Evolutionary conservation across 768 basidiomycete genomes (phyloP).

Genomic region (Pleurotus salmoneostramineus): DNA sequence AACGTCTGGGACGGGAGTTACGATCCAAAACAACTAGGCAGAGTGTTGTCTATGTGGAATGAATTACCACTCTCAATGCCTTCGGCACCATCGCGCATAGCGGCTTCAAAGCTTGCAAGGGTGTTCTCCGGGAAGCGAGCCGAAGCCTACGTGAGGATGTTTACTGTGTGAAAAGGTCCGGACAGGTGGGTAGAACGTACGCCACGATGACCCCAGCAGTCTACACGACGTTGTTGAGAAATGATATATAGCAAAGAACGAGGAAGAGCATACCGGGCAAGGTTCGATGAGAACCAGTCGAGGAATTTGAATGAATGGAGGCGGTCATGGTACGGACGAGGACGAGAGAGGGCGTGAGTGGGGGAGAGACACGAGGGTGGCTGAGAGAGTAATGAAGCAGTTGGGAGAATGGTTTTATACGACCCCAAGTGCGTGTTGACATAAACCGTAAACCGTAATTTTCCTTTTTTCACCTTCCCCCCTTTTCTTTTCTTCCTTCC

Average conservation of each 20-base stretch:
- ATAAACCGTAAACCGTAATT: background rate
- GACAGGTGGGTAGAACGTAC: constrained; percentile 22
- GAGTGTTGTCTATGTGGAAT: constrained; percentile 25
- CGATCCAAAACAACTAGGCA: constrained; percentile 29
- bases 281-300: constrained; percentile 7
- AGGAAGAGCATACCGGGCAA: constrained; percentile 26
- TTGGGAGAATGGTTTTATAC: constrained; percentile 1
- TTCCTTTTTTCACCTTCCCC: background rate
- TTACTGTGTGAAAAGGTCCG: background rate
- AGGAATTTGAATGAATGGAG: background rate
- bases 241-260: no score
- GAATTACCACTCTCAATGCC: constrained; percentile 95
- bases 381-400: background rate
- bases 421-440: background rate
- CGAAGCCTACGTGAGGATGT: constrained; percentile 57
- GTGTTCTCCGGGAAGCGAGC: constrained; percentile 91
- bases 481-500: background rate
- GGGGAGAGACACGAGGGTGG: background rate
- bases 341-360: background rate
- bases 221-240: constrained; percentile 22
- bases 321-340: background rate
- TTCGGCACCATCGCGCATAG: constrained; percentile 93
- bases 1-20: constrained; percentile 78
- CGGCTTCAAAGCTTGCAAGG: constrained; percentile 90
- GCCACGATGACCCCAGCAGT: constrained; percentile 66